Conservation (phyloP, 192 early-diverging fungal species). For the Pilaira anomala region DNA sequence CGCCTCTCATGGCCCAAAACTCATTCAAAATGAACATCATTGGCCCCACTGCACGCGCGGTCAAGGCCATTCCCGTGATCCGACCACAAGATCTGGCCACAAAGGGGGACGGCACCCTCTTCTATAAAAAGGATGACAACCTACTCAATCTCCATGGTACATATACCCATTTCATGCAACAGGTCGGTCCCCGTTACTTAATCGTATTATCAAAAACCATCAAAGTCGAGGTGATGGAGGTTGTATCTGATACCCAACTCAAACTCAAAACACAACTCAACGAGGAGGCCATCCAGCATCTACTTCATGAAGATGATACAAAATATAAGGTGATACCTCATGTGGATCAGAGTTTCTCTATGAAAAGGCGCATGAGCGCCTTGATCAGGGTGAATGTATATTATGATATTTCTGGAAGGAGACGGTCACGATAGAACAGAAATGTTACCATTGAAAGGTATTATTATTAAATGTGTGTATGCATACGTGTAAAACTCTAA, state of each 20-base stretch:
- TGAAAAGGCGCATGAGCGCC: constrained; percentile 68
- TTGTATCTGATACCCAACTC: constrained; percentile 78
- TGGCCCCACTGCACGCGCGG: constrained; percentile 67
- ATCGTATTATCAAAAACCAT: constrained; percentile 45
- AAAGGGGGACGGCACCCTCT: constrained; percentile 59
- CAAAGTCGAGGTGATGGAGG: constrained; percentile 59
- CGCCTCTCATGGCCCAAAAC: constrained; percentile 72
- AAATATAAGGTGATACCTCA: constrained; percentile 67
- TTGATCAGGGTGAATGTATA: constrained; percentile 65
- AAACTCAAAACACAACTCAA: constrained; percentile 66
- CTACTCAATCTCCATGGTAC: constrained; percentile 58
- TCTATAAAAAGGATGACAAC: constrained; percentile 51
- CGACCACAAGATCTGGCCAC: constrained; percentile 85
- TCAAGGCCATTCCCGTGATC: constrained; percentile 87
- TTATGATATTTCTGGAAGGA: constrained; percentile 98
- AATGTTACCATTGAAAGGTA: constrained; percentile 91
- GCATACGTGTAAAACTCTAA: too few species aligned
- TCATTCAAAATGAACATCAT: constrained; percentile 82
- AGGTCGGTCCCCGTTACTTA: constrained; percentile 56
- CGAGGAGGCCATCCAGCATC: constrained; percentile 50
- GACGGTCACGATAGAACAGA: constrained; percentile 94
- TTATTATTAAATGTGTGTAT: too few species aligned
- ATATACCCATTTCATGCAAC: constrained; percentile 64
- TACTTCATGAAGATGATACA: neutral
- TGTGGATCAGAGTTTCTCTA: constrained; percentile 88